phyloP scores from a whole-genome alignment of 2,329 filamentous ascomycete genomes.

The Lasiodiplodia gonubiensis region DNA sequence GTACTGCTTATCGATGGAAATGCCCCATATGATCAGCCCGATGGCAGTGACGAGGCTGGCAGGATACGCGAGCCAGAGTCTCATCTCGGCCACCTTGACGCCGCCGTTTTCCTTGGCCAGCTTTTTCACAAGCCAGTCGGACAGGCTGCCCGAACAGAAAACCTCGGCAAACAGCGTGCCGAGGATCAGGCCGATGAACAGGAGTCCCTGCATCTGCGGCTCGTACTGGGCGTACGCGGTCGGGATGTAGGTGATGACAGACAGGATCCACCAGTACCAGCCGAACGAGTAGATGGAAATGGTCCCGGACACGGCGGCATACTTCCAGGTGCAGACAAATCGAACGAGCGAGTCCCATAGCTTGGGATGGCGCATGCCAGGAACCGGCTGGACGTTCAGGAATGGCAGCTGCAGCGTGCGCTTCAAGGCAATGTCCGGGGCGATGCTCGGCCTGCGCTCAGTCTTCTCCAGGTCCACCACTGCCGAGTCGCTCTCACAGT shows the following conservation, averaged over 20 bases:
- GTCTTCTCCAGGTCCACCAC: slow-evolving; percentile 33
- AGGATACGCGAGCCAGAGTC: slow-evolving; percentile 62
- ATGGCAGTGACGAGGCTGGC: slow-evolving; percentile 55
- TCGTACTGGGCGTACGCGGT: slow-evolving; percentile 57
- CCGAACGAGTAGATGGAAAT: slow-evolving; percentile 58
- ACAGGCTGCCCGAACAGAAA: slow-evolving; percentile 59
- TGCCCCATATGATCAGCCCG: slow-evolving; percentile 61
- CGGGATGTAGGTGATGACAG: slow-evolving; percentile 60
- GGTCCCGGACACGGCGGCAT: slow-evolving; percentile 53
- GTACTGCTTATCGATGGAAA: slow-evolving; percentile 59
- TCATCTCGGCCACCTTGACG: slow-evolving; percentile 58
- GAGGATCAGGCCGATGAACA: slow-evolving; percentile 61
- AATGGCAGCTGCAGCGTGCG: slow-evolving; percentile 54
- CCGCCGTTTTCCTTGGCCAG: slow-evolving; percentile 53
- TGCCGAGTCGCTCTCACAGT: slow-evolving; percentile 36
- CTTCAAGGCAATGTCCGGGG: slow-evolving; percentile 34
- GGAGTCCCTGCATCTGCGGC: slow-evolving; percentile 58
- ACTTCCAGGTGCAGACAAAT: slow-evolving; percentile 56
- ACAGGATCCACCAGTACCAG: slow-evolving; percentile 65
- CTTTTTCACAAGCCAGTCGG: slow-evolving; percentile 57
- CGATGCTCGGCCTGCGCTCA: slow-evolving; percentile 30
- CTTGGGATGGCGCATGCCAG: slow-evolving; percentile 59
- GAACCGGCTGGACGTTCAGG: slow-evolving; percentile 54
- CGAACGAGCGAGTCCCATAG: slow-evolving; percentile 53
- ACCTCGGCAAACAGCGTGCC: slow-evolving; percentile 60